Base-by-base conservation (phyloP, 164 flowering plant genomes). In the Annona squamosa region DNA sequence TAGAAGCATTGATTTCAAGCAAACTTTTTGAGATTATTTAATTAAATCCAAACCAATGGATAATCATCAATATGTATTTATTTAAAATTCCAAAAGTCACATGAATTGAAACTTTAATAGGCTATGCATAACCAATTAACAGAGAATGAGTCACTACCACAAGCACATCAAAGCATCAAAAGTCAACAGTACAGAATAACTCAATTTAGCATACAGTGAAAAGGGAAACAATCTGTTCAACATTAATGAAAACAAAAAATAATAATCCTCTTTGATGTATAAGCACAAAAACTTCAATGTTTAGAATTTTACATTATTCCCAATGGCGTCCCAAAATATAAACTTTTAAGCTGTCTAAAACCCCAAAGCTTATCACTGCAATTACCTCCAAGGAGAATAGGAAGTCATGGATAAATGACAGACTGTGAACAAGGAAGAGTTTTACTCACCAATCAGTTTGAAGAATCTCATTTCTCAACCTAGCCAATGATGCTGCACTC, bases 401-500 rank as follows among this genome's bases (percentile, higher is more conserved):
- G 59, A 52, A 52, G 13, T 52, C 9, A 52, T 52, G 9, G 59
- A 19, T 64, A 64, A 64, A 41, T 64, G 37, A 56, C 26, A 52
- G 7, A 37, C 48, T 45, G 44, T 26, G 12, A 70, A 41, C 26
- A 46, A 63, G 18, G 19, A 46, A 46, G 45, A 46, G 63, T 61
- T 71, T 69, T 62, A 71, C 94, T 84, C 77, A 90, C 97, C 99
- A 93, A 83, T 93, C 97, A 73, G 93, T 95, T 78, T 88, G 87
- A 77, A 89, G 81, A 83, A 95, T 88, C 81, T 95, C 99, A 78
- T 85, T 91, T 82, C 97, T 89, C 84, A 95, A 77, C 79, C 97
- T 87, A 52, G 81, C 82, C 7, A 91, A 73, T 46, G 99, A 86
- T 76, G 91, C 91, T 67, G 80, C 84, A 79, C 94, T 93, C 75